Conservation (phyloP, 306 rosid genomes). For the Glycyrrhiza uralensis region DNA sequence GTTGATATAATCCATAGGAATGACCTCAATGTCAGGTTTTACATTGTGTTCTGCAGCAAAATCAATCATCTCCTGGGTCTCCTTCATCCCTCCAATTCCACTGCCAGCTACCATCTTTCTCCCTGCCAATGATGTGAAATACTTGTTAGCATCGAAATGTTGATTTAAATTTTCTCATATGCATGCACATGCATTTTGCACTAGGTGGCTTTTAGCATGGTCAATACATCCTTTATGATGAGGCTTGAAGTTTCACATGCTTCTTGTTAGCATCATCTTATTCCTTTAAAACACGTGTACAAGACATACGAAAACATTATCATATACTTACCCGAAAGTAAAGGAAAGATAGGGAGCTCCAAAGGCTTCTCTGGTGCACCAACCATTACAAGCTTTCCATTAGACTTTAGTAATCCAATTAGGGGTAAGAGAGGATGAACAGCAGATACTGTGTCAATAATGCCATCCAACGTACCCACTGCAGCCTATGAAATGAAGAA, state of each 20-base stretch:
- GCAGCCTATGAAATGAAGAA: slow-evolving; percentile 25
- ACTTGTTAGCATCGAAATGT: neutral
- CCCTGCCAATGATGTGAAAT: slow-evolving; percentile 18
- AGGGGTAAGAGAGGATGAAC: slow-evolving; percentile 44
- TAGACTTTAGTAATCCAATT: slow-evolving; percentile 36
- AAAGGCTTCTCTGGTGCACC: slow-evolving; percentile 42
- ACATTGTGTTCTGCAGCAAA: slow-evolving; percentile 44
- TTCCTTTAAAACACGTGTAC: too few species aligned
- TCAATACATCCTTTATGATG: too few species aligned
- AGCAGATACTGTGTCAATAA: slow-evolving; percentile 50
- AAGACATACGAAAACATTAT: neutral
- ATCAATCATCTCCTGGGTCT: slow-evolving; percentile 46
- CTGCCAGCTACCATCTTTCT: slow-evolving; percentile 37
- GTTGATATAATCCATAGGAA: slow-evolving; percentile 47
- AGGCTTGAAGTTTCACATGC: too few species aligned
- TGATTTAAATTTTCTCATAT: neutral
- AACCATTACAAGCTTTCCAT: slow-evolving; percentile 50
- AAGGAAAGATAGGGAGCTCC: slow-evolving; percentile 31
- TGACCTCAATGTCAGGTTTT: slow-evolving; percentile 35
- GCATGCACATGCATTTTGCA: neutral
- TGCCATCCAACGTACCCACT: slow-evolving; percentile 44
- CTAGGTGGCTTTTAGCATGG: too few species aligned
- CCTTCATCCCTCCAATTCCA: slow-evolving; percentile 37
- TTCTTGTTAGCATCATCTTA: too few species aligned
- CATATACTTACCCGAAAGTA: slow-evolving; percentile 17